These are phyloP conservation scores for Elaeagnus macrophylla DNA, from an alignment of 306 rosid genomes.

Conservation along the genomic window DNA sequence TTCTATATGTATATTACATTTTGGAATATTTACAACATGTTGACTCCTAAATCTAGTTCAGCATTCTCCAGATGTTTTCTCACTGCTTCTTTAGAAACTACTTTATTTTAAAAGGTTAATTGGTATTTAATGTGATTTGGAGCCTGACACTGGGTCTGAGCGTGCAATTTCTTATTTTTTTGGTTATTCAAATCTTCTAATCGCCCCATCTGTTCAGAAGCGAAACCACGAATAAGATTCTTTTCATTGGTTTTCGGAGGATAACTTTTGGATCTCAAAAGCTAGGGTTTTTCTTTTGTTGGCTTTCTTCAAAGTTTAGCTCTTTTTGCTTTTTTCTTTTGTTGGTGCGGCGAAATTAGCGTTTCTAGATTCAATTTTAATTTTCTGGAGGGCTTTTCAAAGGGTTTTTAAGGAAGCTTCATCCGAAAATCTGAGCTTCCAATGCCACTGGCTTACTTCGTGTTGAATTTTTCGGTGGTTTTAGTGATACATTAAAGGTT, in stretches of 20 bases:
- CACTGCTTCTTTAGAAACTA: too few species aligned
- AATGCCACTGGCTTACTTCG: slow-evolving; percentile 55
- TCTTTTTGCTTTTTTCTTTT: background rate
- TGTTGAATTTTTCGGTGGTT: slow-evolving; percentile 39
- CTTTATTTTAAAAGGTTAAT: too few species aligned
- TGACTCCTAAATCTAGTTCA: too few species aligned
- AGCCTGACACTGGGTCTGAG: too few species aligned
- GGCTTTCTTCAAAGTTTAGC: slow-evolving; percentile 1
- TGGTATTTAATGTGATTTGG: too few species aligned
- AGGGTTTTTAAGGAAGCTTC: slow-evolving; percentile 19
- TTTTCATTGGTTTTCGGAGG: background rate
- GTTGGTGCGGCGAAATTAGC: slow-evolving; percentile 3
- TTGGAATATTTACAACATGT: too few species aligned
- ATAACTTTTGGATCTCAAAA: background rate
- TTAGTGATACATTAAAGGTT: slow-evolving; percentile 40
- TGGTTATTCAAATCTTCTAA: slow-evolving; percentile 8
- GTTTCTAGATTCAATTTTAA: background rate
- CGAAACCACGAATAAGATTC: slow-evolving; percentile 9
- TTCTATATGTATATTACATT: too few species aligned
- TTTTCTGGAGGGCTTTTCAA: slow-evolving; percentile 11
- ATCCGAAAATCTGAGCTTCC: slow-evolving; percentile 40
- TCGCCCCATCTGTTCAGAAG: slow-evolving; percentile 28
- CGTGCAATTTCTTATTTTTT: too few species aligned
- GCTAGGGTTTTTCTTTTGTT: slow-evolving; percentile 10
- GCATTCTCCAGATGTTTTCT: too few species aligned